Base-by-base conservation (phyloP, 2,329 filamentous ascomycete species). In the Fusarium dimerum region DNA sequence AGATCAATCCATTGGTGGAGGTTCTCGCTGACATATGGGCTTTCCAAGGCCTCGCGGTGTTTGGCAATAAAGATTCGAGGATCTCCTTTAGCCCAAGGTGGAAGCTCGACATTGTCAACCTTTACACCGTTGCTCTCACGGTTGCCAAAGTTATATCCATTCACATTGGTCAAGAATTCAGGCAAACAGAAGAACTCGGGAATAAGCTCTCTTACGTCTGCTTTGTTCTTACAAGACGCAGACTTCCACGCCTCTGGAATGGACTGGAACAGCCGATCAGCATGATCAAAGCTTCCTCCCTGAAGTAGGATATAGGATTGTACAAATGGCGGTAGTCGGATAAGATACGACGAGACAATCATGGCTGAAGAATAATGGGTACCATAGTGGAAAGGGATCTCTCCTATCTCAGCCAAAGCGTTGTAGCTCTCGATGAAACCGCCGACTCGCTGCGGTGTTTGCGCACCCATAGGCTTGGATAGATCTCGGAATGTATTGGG, bases 341-440 rank as follows among this genome's bases (percentile, higher is more conserved):
- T 97, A 40, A 99, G 81, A 66, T 97, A 99, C 0, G 92, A 97
- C 12, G 92, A 92, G 7, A 99, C 94, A 53, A 96, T 97, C 94
- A 97, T 99, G 8, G 94, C 94, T 2, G 94, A 97, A 1, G 94
- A 97, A 71, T 99, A 99, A 69, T 99, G 95, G 0, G 95, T 99
- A 16, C 94, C 94, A 62, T 97, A 99, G 68, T 99, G 94, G 69
- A 97, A 99, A 0, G 94, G 89, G 1, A 89, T 87, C 43, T 96
- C 92, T 8, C 88, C 90, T 79, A 99, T 96, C 68, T 97, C 94
- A 1, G 87, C 87, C 68, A 99, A 87, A 15, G 90, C 89, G 60
- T 87, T 85, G 69, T 96, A 97, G 30, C 92, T 85, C 63, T 95
- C 89, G 47, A 85, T 82, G 65, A 94, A 96, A 7, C 92, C 90